Evolutionary conservation across 805 yeast genomes (phyloP), one percentile per base, ranked within the genome.

Genomic region (Yamadazyma laniorum): DNA sequence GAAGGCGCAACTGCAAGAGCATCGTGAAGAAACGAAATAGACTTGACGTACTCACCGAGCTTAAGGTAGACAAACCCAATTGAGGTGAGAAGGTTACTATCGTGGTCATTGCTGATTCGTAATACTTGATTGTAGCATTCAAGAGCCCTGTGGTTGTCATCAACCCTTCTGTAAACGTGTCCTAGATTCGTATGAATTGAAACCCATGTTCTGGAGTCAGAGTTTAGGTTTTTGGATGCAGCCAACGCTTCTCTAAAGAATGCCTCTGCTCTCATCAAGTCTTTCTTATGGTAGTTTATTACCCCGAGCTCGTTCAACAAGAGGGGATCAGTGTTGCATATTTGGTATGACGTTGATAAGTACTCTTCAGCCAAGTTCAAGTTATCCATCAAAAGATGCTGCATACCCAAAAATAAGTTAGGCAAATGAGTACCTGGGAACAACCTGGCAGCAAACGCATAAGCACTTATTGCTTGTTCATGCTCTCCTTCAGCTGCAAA

Each of bases 401-500:
- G 98, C 96, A 93, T 93, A 1, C 99, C 99, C 27, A 93, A 68
- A 52, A 86, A 91, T 42, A 93, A 64, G 52, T 85, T 80, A 2
- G 99, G 98, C 32, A 90, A 63, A 58, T 93, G 97, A 3, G 90
- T 82, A 1, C 95, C 95, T 0, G 90, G 89, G 53, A 93, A 93
- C 29, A 90, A 72, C 44, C 96, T 69, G 1, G 96, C 88, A 0
- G 97, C 97, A 9, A 95, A 90, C 1, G 98, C 90, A 61, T 90
- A 93, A 0, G 98, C 98, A 40, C 96, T 84, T 16, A 93, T 84
- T 1, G 98, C 98, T 61, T 93, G 98, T 58, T 93, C 99, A 58
- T 93, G 97, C 61, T 93, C 99, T n/a, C 96, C 95, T 58, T 93
- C 99, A 3, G 86, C 82, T 0, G 96, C 96, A 74, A 90, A 93